A percentile compares a stretch with the other conserved stretches of the same genome.
Evolutionary conservation across 768 basidiomycete species (phyloP).

Genomic region (Peribolospora kevripleyi): DNA sequence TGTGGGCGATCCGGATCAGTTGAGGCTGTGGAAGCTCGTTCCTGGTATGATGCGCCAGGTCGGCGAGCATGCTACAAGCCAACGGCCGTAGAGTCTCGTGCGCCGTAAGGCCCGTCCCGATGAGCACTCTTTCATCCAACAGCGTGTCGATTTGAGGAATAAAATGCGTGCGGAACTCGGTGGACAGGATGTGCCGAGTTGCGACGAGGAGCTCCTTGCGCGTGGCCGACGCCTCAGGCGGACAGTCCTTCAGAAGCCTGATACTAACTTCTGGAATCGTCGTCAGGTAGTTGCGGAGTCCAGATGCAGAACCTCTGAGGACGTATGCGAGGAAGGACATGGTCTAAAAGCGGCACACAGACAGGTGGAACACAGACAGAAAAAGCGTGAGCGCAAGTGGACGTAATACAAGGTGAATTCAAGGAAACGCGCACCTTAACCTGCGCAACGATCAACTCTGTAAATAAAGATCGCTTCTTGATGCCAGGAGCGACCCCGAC

Average conservation of each 20-base stretch:
- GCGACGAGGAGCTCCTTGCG: slow-evolving; percentile 81
- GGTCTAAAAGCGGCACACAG: slow-evolving; percentile 28
- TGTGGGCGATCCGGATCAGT: slow-evolving; percentile 48
- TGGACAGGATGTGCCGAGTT: slow-evolving; percentile 64
- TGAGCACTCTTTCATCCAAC: slow-evolving; percentile 65
- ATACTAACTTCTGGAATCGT: slow-evolving; percentile 53
- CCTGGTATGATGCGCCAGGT: slow-evolving; percentile 77
- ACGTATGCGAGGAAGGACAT: slow-evolving; percentile 81
- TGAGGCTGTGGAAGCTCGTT: slow-evolving; percentile 53
- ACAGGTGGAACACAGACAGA: not conserved
- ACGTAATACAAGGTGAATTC: not conserved
- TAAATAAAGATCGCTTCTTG: slow-evolving; percentile 30
- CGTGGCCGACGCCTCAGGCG: slow-evolving; percentile 52
- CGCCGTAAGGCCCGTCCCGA: slow-evolving; percentile 60
- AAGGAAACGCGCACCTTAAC: slow-evolving; percentile 41
- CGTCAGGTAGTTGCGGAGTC: slow-evolving; percentile 52
- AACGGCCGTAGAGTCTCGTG: slow-evolving; percentile 58
- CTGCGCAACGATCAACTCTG: slow-evolving; percentile 25
- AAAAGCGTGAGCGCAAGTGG: not conserved
- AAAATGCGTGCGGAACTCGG: slow-evolving; percentile 50
- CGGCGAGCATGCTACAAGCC: slow-evolving; percentile 51
- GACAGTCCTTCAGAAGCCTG: slow-evolving; percentile 81
- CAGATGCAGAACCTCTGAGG: slow-evolving; percentile 39
- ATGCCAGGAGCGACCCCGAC: slow-evolving; percentile 55
- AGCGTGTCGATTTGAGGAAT: slow-evolving; percentile 66